Percentiles rank a stretch among this genome's conserved stretches.
Evolutionary conservation across 1,139 yeast species (phyloP).

Genomic region (Debaryomyces coudertii): DNA sequence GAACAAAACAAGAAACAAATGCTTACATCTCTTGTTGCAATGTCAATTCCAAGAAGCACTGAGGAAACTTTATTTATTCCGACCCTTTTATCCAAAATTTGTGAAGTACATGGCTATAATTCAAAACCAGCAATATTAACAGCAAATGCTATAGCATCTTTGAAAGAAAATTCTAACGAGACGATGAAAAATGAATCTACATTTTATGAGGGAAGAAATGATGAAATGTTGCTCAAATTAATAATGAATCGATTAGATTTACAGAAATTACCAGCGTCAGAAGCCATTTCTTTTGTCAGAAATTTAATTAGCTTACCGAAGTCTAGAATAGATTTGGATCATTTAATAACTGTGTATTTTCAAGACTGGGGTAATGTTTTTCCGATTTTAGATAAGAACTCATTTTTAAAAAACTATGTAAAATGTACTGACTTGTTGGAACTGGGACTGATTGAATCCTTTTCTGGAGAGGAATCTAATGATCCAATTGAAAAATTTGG

Average conservation of each 20-base stretch:
- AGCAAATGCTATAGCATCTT: slow-evolving; percentile 68
- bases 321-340: slow-evolving; percentile 58
- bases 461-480: slow-evolving; percentile 18
- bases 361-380: slow-evolving; percentile 76
- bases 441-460: slow-evolving; percentile 15
- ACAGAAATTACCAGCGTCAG: slow-evolving; percentile 30
- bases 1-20: slow-evolving; percentile 51
- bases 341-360: slow-evolving; percentile 62
- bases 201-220: slow-evolving; percentile 16
- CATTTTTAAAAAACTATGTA: slow-evolving; percentile 62
- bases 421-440: slow-evolving; percentile 49
- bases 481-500: slow-evolving; percentile 60
- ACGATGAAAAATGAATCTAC: slow-evolving; percentile 13
- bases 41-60: slow-evolving; percentile 74
- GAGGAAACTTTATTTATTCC: slow-evolving; percentile 78
- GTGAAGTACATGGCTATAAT: slow-evolving; percentile 69
- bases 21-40: slow-evolving; percentile 68
- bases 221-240: slow-evolving; percentile 23
- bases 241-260: slow-evolving; percentile 37
- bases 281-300: slow-evolving; percentile 48
- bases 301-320: slow-evolving; percentile 52
- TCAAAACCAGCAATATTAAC: slow-evolving; percentile 69
- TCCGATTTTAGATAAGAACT: slow-evolving; percentile 69
- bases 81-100: slow-evolving; percentile 65
- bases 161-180: slow-evolving; percentile 51